Percentiles rank a stretch among this genome's conserved stretches.
Evolutionary conservation across 805 yeast genomes (phyloP).

Genomic region (Nakazawaea laoshanensis): DNA sequence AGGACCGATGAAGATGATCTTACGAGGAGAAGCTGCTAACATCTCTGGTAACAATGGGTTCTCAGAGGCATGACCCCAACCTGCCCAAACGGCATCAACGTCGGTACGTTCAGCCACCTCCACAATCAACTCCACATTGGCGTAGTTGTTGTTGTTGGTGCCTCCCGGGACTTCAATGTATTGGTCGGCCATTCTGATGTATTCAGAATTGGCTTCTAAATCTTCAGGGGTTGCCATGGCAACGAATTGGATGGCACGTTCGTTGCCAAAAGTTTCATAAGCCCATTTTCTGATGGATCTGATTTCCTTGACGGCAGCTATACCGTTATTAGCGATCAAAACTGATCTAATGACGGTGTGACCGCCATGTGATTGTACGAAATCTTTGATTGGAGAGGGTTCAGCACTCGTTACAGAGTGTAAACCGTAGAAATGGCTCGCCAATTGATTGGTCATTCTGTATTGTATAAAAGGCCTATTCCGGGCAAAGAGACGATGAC

Average conservation of each 20-base stretch:
- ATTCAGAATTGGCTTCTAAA: conserved; percentile 92
- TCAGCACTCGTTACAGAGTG: conserved; percentile 73
- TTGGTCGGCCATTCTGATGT: conserved; percentile 98
- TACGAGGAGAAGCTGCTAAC: conserved; percentile 87
- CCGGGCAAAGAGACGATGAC: too few relatives aligned
- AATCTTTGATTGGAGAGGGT: conserved; percentile 72
- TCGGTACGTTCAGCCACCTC: conserved; percentile 95
- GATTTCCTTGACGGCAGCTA: conserved; percentile 98
- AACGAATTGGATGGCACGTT: conserved; percentile 85
- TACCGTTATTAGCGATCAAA: conserved; percentile 96
- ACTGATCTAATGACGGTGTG: conserved; percentile 89
- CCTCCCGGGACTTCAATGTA: conserved; percentile 99
- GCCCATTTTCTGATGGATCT: conserved; percentile 98
- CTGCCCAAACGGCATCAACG: conserved; percentile 99
- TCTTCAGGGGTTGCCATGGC: conserved; percentile 99
- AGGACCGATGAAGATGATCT: conserved; percentile 93
- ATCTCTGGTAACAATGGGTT: conserved; percentile 91
- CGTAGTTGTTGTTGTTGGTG: conserved; percentile 96
- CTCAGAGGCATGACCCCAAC: conserved; percentile 99
- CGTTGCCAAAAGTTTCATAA: conserved; percentile 97
- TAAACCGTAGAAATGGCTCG: conserved; percentile 74
- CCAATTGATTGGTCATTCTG: conserved; percentile 27
- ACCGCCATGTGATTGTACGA: conserved; percentile 80
- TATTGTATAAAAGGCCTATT: background rate
- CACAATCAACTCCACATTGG: conserved; percentile 94